Base-by-base conservation (phyloP, 305 asterid genomes). In the Coffea humblotiana region DNA sequence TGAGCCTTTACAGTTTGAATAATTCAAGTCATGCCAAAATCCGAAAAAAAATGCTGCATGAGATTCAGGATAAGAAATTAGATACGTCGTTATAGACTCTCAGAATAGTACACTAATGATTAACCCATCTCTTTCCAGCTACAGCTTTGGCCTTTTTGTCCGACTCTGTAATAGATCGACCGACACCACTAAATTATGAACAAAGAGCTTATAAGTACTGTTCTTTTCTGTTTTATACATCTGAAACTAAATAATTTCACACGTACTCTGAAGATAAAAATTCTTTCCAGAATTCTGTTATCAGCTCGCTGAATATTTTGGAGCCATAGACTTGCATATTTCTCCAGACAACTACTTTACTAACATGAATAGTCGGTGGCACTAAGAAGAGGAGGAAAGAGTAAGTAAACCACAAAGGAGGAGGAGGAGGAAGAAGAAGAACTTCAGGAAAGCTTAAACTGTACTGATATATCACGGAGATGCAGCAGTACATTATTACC, bases 11-110 rank as follows among this genome's bases (percentile, higher is more conserved):
- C 12, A 47, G 47, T 74, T 35, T 56, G 58, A 60, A 58, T 54
- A 58, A 21, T 75, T 60, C 71, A 75, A 37, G 48, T 32, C 2
- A 12, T 21, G 78, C 56, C 71, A 60, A 75, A 75, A 75, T n/a
- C 60, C 29, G 43, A 40, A 61, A n/a, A 56, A n/a, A 25, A 48
- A 37, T 47, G 32, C 32, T 25, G 60, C 45, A 66, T 18, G 63
- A 66, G 43, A 51, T 19, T 48, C 61, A 51, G 49, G 40, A 77
- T 25, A 67, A 67, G 56, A 58, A 66, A 77, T 48, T 49, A 3
- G 25, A 66, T 49, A 64, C 23, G 10, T 10, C 60, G 43, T 40
- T 5, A 40, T 40, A 40, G 43, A 40, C 43, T 40, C 43, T 40
- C 4, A 40, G 43, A 40, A 40, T 40, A 40, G 43, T 40, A 40